These are phyloP conservation scores for Lachnellula cervina DNA, from an alignment of 2,329 filamentous ascomycete species.

Conservation along the genomic window DNA sequence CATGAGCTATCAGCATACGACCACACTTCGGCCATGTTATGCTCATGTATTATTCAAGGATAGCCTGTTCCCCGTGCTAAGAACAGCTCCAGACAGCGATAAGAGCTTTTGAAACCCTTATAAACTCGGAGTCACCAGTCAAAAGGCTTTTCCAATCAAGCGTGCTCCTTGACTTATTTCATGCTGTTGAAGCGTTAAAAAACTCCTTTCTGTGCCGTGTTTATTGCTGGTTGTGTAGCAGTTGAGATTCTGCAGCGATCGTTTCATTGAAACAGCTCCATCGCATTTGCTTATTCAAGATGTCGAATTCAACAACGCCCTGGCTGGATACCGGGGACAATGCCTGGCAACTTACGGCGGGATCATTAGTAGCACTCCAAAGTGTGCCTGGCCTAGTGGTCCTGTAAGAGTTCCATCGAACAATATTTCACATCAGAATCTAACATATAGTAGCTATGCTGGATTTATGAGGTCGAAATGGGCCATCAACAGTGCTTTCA, in stretches of 20 bases:
- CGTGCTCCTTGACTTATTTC: neutral
- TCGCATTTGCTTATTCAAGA: neutral
- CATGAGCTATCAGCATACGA: neutral
- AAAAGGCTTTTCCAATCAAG: neutral
- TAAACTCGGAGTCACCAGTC: constrained; percentile 2
- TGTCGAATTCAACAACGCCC: constrained; percentile 9
- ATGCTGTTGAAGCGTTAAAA: neutral
- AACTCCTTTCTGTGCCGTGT: neutral
- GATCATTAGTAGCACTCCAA: constrained; percentile 44
- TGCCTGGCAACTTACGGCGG: constrained; percentile 49
- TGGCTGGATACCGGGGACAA: constrained; percentile 44
- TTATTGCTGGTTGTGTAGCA: neutral
- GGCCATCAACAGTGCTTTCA: constrained; percentile 46
- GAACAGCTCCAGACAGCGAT: constrained; percentile 11
- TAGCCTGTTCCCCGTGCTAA: neutral
- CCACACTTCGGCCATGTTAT: constrained; percentile 9
- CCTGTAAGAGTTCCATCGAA: constrained; percentile 23
- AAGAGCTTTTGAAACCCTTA: constrained; percentile 7
- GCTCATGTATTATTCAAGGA: constrained; percentile 14
- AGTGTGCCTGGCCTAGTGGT: constrained; percentile 45
- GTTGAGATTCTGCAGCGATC: neutral
- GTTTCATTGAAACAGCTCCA: neutral
- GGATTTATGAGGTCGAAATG: constrained; percentile 45
- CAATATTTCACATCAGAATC: neutral
- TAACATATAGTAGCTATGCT: constrained; percentile 35